Base-by-base conservation (phyloP, 805 yeast genomes). In the Metschnikowia lachancei region DNA sequence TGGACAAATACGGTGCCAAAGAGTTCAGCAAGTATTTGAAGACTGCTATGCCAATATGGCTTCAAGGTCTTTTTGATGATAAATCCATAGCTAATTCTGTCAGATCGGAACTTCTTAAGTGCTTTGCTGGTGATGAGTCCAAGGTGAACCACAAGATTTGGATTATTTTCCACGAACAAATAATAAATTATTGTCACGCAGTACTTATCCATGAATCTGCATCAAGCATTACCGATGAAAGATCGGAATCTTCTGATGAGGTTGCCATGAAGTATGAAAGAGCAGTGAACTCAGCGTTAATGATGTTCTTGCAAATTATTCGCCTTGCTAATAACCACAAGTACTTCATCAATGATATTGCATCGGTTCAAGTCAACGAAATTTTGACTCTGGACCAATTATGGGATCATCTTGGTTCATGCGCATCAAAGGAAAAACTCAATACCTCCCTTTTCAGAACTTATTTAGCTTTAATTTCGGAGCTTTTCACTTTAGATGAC, bases 51-150 rank as follows among this genome's bases (percentile, higher is more conserved):
- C 94, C 95, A 0, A 66, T 84, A 1, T 81, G 95, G 82, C 57
- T 91, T 4, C 72, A 80, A 22, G 95, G 95, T 0, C 57, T 75
- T 2, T 85, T 74, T 59, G 98, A 92, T 56, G 97, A 91, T 53
- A 62, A 80, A 37, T 50, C 74, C 1, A 92, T 85, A 0, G 67
- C 84, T 0, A 67, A 64, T 26, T 63, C 81, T 0, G 78, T 89
- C 13, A 56, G 58, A 16, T 62, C 67, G 10, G 69, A 79, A 10
- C 61, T 90, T 26, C 61, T 68, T 14, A 57, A 59, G 3, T 76
- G 87, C 6, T 89, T 92, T 61, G 73, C 78, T 36, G 75, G 74
- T 39, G 78, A 76, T 37, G 72, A 72, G 45, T 57, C 55, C 7
- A 82, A 81, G 57, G 65, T 82, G 9, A 71, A 72, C 31, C 46